phyloP scores from a whole-genome alignment of 495 filamentous ascomycete genomes.

The Penicillium silybi region DNA sequence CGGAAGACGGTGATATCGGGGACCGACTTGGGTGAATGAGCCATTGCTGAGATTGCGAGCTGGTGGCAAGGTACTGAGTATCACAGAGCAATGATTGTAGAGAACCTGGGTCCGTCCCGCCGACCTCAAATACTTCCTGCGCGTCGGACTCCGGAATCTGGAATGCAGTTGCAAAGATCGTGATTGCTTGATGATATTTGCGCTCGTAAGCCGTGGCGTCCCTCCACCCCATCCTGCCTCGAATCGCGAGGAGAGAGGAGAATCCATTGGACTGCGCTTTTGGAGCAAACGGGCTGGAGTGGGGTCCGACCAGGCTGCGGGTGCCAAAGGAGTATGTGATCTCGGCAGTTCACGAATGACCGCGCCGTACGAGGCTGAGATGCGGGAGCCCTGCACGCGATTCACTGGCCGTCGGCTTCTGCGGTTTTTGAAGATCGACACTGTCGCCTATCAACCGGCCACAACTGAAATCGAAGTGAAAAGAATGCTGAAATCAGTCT shows the following conservation, averaged over 20 bases:
- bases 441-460: not conserved
- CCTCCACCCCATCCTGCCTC: not conserved
- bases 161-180: not conserved
- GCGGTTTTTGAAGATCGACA: slow-evolving; percentile 1
- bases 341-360: not conserved
- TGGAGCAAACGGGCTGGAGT: not conserved
- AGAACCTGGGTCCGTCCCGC: not conserved
- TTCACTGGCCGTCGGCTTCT: not conserved
- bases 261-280: not conserved
- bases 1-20: slow-evolving; percentile 41
- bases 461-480: no score
- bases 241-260: not conserved
- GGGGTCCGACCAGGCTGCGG: not conserved
- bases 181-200: not conserved
- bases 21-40: not conserved
- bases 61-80: not conserved
- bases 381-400: not conserved
- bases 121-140: not conserved
- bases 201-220: not conserved
- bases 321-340: not conserved
- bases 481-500: no score
- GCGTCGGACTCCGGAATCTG: not conserved
- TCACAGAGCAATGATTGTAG: not conserved
- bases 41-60: not conserved
- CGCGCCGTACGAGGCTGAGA: not conserved